phyloP scores from a whole-genome alignment of 257 asterid genomes.

The Handroanthus guayacan region DNA sequence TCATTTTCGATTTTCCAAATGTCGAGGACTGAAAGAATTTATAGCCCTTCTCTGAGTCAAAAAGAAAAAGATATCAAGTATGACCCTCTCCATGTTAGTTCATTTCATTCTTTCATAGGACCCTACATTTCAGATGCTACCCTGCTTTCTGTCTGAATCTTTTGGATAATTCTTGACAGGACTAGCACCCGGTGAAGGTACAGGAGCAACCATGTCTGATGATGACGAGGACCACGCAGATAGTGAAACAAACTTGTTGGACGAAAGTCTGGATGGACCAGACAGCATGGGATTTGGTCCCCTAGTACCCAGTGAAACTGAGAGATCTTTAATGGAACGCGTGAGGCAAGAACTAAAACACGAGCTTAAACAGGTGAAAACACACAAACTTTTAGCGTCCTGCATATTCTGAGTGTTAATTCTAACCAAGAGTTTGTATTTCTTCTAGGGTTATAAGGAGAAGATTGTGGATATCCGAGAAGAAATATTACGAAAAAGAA shows the following conservation, averaged over 20 bases:
- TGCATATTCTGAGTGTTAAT: neutral
- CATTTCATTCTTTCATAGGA: neutral
- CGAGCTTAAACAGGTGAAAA: constrained; percentile 90
- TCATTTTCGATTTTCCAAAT: neutral
- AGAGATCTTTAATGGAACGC: constrained; percentile 97
- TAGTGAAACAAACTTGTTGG: constrained; percentile 85
- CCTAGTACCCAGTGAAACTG: constrained; percentile 86
- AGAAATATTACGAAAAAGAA: constrained; percentile 72
- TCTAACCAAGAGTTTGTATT: neutral
- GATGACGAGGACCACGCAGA: constrained; percentile 94
- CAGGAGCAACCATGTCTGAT: constrained; percentile 99
- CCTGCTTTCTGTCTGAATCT: neutral
- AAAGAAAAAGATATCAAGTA: neutral
- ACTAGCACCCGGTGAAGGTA: constrained; percentile 95
- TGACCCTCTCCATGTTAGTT: neutral
- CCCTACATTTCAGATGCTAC: neutral
- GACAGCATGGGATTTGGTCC: constrained; percentile 98
- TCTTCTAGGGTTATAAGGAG: constrained; percentile 69
- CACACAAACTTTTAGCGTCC: neutral
- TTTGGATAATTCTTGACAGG: constrained; percentile 54
- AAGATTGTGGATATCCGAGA: constrained; percentile 78
- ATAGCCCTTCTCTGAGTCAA: neutral
- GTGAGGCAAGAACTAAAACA: constrained; percentile 94
- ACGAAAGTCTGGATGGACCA: constrained; percentile 78
- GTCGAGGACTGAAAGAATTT: neutral